These are phyloP conservation scores for Aspergillus sp. DNA, from an alignment of 2,329 filamentous ascomycete genomes.

Conservation along the genomic window DNA sequence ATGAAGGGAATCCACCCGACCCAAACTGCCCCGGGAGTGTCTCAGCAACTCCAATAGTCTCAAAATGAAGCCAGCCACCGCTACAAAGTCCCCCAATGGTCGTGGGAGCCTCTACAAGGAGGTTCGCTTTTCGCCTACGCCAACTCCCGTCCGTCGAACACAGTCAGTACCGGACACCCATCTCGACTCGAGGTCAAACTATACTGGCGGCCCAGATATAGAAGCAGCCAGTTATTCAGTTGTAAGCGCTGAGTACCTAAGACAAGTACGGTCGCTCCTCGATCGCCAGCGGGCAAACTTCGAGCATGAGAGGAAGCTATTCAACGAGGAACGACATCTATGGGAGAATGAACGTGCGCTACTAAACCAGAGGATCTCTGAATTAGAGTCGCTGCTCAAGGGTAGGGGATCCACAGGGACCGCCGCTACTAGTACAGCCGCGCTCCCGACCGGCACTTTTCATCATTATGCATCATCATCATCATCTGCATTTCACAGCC, in stretches of 20 bases:
- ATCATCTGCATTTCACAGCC: slow-evolving; percentile 10
- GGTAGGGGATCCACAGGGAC: slow-evolving; percentile 14
- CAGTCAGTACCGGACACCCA: slow-evolving; percentile 43
- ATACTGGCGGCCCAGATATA: slow-evolving; percentile 24
- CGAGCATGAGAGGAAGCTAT: slow-evolving; percentile 43
- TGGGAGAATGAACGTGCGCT: slow-evolving; percentile 49
- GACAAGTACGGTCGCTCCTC: slow-evolving; percentile 44
- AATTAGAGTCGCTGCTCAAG: slow-evolving; percentile 41
- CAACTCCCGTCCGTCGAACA: slow-evolving; percentile 39
- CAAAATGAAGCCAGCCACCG: slow-evolving; percentile 28
- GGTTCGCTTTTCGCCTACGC: slow-evolving; percentile 44
- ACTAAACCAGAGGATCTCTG: slow-evolving; percentile 43
- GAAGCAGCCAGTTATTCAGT: slow-evolving; percentile 24
- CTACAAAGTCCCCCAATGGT: slow-evolving; percentile 31
- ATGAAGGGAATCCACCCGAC: slow-evolving; percentile 16
- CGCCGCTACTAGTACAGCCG: slow-evolving; percentile 13
- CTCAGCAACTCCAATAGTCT: slow-evolving; percentile 7
- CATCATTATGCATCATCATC: slow-evolving; percentile 6
- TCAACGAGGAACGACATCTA: slow-evolving; percentile 45
- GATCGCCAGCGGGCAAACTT: slow-evolving; percentile 42
- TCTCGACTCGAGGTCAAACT: slow-evolving; percentile 31
- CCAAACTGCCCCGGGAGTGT: slow-evolving; percentile 12
- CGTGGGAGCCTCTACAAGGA: slow-evolving; percentile 43
- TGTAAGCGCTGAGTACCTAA: slow-evolving; percentile 41
- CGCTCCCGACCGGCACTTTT: slow-evolving; percentile 10